Conservation (phyloP, 129 eudicot species). For the Pittosporum tobira region DNA sequence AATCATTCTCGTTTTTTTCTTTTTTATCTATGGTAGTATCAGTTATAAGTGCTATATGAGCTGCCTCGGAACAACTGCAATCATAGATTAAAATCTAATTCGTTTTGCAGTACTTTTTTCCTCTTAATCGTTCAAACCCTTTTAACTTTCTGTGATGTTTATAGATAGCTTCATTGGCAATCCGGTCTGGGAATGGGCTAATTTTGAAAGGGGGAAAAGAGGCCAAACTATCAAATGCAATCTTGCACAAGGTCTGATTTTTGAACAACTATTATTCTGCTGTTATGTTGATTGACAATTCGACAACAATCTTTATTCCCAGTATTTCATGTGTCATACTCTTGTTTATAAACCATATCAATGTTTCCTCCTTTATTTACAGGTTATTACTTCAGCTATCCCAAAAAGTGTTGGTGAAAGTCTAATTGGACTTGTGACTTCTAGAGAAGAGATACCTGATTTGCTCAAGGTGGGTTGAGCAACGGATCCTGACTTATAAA, state of each 20-base stretch:
- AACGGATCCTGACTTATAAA: conserved; percentile 7
- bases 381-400: conserved; percentile 82
- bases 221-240: conserved; percentile 82
- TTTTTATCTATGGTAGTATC: neutral
- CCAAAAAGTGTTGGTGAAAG: conserved; percentile 69
- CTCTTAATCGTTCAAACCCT: neutral
- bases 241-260: conserved; percentile 72
- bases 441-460: conserved; percentile 94
- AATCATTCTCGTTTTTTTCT: too few species aligned
- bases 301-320: neutral
- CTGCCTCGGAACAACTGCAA: neutral
- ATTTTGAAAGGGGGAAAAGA: conserved; percentile 93
- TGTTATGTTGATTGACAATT: neutral
- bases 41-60: neutral
- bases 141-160: conserved; percentile 3
- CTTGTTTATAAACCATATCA: neutral
- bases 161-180: conserved; percentile 92
- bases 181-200: conserved; percentile 93
- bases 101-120: neutral
- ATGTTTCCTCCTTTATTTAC: conserved; percentile 1
- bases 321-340: conserved; percentile 8
- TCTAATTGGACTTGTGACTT: conserved; percentile 82
- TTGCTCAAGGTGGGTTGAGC: conserved; percentile 63
- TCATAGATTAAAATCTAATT: neutral
- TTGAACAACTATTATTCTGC: neutral